A percentile compares a stretch with the other conserved stretches of the same genome.
Conservation (phyloP, 2,329 filamentous ascomycete genomes). For the Aureobasidium leucospermi region DNA sequence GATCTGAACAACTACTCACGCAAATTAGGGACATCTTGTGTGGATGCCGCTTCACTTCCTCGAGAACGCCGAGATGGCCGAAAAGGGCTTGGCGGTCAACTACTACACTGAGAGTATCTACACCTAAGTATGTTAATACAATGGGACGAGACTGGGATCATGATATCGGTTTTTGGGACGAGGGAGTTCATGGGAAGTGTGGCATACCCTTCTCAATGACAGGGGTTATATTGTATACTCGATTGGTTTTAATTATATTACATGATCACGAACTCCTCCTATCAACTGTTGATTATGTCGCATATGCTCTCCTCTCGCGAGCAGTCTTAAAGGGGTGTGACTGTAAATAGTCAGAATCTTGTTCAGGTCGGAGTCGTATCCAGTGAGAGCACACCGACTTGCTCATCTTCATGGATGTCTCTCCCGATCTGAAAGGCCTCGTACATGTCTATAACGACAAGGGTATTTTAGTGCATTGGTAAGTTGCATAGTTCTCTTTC, state of each 20-base stretch:
- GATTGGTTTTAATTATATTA: background rate
- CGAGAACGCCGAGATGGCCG: conserved; percentile 78
- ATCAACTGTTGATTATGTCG: background rate
- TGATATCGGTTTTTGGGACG: background rate
- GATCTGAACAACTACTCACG: background rate
- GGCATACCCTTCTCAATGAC: background rate
- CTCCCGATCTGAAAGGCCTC: no score
- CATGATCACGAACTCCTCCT: background rate
- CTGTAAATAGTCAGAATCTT: no score
- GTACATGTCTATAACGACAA: no score
- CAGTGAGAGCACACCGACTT: no score
- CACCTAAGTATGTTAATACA: conserved; percentile 41
- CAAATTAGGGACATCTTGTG: conserved; percentile 67
- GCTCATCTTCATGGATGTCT: no score
- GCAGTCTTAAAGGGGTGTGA: no score
- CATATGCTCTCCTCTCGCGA: no score
- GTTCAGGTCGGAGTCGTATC: no score
- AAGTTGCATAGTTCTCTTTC: no score
- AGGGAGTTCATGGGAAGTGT: background rate
- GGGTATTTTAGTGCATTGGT: no score
- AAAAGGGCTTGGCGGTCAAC: conserved; percentile 81
- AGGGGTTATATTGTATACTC: background rate
- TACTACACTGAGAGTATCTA: conserved; percentile 80
- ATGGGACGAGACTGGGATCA: background rate
- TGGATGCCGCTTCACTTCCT: conserved; percentile 94